A percentile compares a stretch with the other conserved stretches of the same genome.
phyloP scores from a whole-genome alignment of 2,329 filamentous ascomycete species.

The Cryphonectria parasitica region DNA sequence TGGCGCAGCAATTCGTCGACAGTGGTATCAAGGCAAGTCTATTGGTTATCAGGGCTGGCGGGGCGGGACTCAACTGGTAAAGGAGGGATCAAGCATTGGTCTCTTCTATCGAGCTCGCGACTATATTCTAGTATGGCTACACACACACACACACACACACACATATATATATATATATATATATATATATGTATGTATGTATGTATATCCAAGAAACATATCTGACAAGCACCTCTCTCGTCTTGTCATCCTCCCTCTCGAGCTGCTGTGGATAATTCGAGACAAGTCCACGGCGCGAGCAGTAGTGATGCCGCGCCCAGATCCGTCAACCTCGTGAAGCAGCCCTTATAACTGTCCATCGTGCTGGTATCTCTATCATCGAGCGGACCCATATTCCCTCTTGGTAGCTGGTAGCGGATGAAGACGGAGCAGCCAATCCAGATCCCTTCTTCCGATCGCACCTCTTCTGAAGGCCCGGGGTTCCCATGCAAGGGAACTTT shows the following conservation, averaged over 20 bases:
- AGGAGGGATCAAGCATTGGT: not conserved
- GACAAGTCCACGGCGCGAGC: not conserved
- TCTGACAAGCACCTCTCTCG: not conserved
- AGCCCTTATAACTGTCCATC: not conserved
- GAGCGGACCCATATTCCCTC: not conserved
- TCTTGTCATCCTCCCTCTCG: not conserved
- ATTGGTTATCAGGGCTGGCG: constrained; percentile 34
- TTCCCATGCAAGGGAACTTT: not conserved
- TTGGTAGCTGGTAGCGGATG: not conserved
- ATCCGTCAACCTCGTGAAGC: not conserved
- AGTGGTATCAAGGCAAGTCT: constrained; percentile 63
- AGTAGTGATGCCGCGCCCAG: not conserved
- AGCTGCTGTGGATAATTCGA: not conserved
- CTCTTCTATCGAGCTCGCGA: not conserved
- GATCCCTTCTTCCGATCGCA: not conserved
- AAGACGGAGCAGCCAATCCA: not conserved
- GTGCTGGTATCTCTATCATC: not conserved
- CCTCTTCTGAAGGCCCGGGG: not conserved
- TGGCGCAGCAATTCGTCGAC: constrained; percentile 63
- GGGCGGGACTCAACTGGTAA: constrained; percentile 20
- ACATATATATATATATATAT: too few relatives aligned
- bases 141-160: not conserved
- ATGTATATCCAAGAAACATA: not conserved
- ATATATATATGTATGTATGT: too few relatives aligned
- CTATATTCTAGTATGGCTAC: not conserved